phyloP scores from a whole-genome alignment of 495 filamentous ascomycete species.

The Annulohypoxylon stygium region DNA sequence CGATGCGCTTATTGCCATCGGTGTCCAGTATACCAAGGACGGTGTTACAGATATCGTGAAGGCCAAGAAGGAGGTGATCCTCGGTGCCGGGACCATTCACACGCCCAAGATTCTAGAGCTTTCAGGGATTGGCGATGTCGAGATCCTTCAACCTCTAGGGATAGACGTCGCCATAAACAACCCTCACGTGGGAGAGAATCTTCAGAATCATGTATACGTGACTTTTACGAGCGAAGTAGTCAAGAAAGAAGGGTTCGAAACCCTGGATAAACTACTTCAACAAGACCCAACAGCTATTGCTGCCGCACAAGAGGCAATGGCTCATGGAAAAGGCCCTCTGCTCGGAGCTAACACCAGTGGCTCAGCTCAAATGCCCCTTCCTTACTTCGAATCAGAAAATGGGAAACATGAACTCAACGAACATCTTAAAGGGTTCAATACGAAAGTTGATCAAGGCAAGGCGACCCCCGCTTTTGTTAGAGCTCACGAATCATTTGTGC shows the following conservation, averaged over 20 bases:
- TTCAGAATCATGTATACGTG: constrained; percentile 50
- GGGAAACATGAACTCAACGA: background rate
- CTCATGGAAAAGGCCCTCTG: constrained; percentile 40
- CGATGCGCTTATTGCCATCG: no score
- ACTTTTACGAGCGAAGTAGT: constrained; percentile 15
- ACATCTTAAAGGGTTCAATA: background rate
- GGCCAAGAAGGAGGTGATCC: constrained; percentile 65
- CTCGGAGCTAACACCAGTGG: constrained; percentile 73
- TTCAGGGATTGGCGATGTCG: constrained; percentile 66
- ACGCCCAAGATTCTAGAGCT: constrained; percentile 68
- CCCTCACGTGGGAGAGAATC: constrained; percentile 64
- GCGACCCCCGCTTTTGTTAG: background rate
- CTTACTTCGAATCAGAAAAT: no score
- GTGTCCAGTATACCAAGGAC: no score
- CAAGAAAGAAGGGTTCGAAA: constrained; percentile 52
- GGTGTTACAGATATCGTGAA: constrained; percentile 19
- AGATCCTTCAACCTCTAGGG: constrained; percentile 58
- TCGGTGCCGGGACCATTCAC: constrained; percentile 65
- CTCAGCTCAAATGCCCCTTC: constrained; percentile 76
- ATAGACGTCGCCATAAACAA: constrained; percentile 62
- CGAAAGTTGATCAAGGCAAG: no score
- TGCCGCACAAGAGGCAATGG: background rate
- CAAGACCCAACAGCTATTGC: constrained; percentile 5
- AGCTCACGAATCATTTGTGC: constrained; percentile 77
- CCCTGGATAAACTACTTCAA: background rate